Conservation (phyloP, 345 rosid genomes). For the Pelargonium nanum region DNA sequence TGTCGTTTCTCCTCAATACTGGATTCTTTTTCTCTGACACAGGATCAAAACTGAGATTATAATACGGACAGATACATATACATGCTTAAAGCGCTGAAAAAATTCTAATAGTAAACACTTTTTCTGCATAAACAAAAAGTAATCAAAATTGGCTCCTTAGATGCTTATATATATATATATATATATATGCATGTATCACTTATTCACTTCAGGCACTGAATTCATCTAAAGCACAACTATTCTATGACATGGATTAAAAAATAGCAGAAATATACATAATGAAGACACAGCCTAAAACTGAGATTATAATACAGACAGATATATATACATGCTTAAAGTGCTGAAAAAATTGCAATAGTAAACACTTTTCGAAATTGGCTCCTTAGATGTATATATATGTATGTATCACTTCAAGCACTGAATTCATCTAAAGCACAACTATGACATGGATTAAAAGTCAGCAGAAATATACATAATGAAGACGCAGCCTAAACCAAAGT, state of each 20-base stretch:
- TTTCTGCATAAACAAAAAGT: not conserved
- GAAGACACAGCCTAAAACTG: not conserved
- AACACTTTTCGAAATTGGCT: not conserved
- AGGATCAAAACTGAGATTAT: slow-evolving; percentile 6
- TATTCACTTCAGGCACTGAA: not conserved
- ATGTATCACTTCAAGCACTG: not conserved
- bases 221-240: not conserved
- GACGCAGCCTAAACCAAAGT: not conserved
- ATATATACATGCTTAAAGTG: no score
- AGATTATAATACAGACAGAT: not conserved
- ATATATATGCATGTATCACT: no score
- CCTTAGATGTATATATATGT: no score
- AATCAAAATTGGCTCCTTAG: not conserved
- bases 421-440: not conserved
- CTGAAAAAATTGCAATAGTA: not conserved
- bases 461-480: no score
- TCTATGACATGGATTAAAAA: not conserved
- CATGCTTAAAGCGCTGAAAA: no score
- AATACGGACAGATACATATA: no score
- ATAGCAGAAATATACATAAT: no score
- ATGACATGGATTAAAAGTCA: not conserved
- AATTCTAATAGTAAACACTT: not conserved
- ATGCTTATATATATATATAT: no score
- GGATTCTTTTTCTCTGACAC: slow-evolving; percentile 58
- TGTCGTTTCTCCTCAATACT: slow-evolving; percentile 58